Evolutionary conservation across 768 basidiomycete genomes (phyloP).

Genomic region (Hygrophorus russula): DNA sequence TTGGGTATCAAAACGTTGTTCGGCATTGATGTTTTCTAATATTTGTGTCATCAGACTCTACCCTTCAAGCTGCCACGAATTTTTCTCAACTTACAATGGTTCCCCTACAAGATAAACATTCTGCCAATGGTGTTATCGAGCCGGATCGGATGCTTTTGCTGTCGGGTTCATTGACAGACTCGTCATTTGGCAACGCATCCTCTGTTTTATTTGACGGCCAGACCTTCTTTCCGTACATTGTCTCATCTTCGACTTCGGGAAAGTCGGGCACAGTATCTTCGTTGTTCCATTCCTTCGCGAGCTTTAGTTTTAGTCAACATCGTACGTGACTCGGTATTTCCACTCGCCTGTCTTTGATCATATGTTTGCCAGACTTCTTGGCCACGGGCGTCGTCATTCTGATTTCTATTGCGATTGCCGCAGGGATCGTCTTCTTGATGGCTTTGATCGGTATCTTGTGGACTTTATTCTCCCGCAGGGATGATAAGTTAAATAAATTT

Average conservation of each 20-base stretch:
- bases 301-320: slow-evolving; percentile 62
- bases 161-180: slow-evolving; percentile 64
- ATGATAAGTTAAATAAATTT: slow-evolving; percentile 56
- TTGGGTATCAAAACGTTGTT: slow-evolving; percentile 34
- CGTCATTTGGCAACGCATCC: slow-evolving; percentile 68
- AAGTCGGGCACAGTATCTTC: slow-evolving; percentile 59
- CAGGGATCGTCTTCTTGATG: slow-evolving; percentile 84
- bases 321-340: slow-evolving; percentile 33
- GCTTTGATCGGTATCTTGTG: slow-evolving; percentile 79
- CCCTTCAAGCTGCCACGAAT: slow-evolving; percentile 43
- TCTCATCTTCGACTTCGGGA: slow-evolving; percentile 55
- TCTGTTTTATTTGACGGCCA: slow-evolving; percentile 83
- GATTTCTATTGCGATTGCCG: slow-evolving; percentile 93
- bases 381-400: slow-evolving; percentile 91
- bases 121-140: slow-evolving; percentile 60
- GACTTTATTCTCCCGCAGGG: slow-evolving; percentile 77
- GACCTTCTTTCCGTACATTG: slow-evolving; percentile 71
- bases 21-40: not conserved
- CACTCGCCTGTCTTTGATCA: slow-evolving; percentile 7
- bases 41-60: slow-evolving; percentile 31
- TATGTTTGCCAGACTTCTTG: slow-evolving; percentile 55
- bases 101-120: slow-evolving; percentile 71
- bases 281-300: slow-evolving; percentile 73
- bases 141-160: slow-evolving; percentile 84
- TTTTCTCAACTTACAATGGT: slow-evolving; percentile 86